Evolutionary conservation across 805 yeast genomes (phyloP).

Genomic region (Zygosaccharomyces pseudorouxii): DNA sequence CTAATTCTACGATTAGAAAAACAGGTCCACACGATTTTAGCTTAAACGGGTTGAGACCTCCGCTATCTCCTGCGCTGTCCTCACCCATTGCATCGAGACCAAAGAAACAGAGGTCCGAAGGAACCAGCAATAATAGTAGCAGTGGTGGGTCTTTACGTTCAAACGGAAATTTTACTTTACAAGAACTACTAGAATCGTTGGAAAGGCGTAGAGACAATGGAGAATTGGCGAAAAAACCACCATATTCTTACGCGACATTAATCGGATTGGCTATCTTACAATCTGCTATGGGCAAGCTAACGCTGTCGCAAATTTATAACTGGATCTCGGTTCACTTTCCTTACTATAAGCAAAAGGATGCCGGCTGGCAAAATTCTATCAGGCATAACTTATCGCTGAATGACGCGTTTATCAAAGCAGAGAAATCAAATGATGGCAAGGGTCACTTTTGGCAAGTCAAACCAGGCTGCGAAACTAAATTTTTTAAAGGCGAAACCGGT

Average conservation of each 20-base stretch:
- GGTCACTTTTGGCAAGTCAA: conserved; percentile 89
- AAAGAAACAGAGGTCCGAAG: conserved; percentile 30
- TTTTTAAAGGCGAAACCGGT: conserved; percentile 48
- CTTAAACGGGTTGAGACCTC: conserved; percentile 10
- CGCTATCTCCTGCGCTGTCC: conserved; percentile 32
- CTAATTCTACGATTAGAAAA: conserved; percentile 26
- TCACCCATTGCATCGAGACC: conserved; percentile 32
- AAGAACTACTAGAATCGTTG: conserved; percentile 28
- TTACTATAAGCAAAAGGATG: conserved; percentile 77
- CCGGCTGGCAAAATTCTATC: conserved; percentile 97
- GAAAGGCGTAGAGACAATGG: conserved; percentile 17
- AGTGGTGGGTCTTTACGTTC: conserved; percentile 19
- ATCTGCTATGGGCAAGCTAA: conserved; percentile 65
- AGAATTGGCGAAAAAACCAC: conserved; percentile 57
- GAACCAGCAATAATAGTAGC: conserved; percentile 6
- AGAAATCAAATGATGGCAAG: conserved; percentile 83
- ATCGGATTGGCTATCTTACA: conserved; percentile 90
- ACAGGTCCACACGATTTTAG: neutral
- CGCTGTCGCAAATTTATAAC: conserved; percentile 77
- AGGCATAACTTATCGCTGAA: conserved; percentile 90
- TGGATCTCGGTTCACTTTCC: conserved; percentile 88
- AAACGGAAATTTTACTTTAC: conserved; percentile 29
- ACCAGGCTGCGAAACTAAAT: conserved; percentile 75
- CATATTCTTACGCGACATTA: conserved; percentile 87
- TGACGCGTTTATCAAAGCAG: conserved; percentile 86